Evolutionary conservation across 2,329 filamentous ascomycete species (phyloP).

Genomic region (Alternaria incomplexa): DNA sequence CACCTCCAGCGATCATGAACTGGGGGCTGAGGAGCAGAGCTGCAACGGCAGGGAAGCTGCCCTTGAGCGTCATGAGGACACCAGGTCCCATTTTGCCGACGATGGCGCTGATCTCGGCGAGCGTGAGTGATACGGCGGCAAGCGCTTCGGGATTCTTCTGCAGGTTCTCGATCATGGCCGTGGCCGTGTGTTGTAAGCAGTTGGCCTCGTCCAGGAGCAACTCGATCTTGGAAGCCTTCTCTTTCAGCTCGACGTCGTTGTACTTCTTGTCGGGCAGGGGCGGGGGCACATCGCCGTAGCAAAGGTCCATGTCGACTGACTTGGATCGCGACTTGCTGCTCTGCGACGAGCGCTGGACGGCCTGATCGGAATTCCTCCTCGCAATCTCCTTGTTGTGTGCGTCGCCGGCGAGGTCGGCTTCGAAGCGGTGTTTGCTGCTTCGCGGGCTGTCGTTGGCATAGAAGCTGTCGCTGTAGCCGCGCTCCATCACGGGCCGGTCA

Average conservation of each 20-base stretch:
- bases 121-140: constrained; percentile 88
- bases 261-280: constrained; percentile 62
- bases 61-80: constrained; percentile 77
- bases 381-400: constrained; percentile 49
- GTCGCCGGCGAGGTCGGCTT: constrained; percentile 39
- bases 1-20: constrained; percentile 89
- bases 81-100: constrained; percentile 83
- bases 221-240: constrained; percentile 77
- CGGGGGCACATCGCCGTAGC: constrained; percentile 83
- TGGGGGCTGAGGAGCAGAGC: constrained; percentile 87
- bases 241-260: constrained; percentile 66
- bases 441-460: constrained; percentile 48
- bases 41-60: constrained; percentile 83
- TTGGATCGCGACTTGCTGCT: constrained; percentile 41
- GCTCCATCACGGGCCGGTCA: constrained; percentile 48
- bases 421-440: constrained; percentile 34
- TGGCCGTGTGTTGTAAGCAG: constrained; percentile 84
- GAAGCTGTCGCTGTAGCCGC: constrained; percentile 55
- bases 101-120: constrained; percentile 87
- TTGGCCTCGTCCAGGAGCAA: constrained; percentile 82
- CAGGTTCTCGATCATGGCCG: constrained; percentile 79
- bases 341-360: constrained; percentile 15
- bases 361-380: constrained; percentile 52
- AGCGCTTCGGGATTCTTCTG: constrained; percentile 88
- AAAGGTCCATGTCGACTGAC: constrained; percentile 83